Base-by-base conservation (phyloP, 306 rosid genomes). In the Cicer bijugum region DNA sequence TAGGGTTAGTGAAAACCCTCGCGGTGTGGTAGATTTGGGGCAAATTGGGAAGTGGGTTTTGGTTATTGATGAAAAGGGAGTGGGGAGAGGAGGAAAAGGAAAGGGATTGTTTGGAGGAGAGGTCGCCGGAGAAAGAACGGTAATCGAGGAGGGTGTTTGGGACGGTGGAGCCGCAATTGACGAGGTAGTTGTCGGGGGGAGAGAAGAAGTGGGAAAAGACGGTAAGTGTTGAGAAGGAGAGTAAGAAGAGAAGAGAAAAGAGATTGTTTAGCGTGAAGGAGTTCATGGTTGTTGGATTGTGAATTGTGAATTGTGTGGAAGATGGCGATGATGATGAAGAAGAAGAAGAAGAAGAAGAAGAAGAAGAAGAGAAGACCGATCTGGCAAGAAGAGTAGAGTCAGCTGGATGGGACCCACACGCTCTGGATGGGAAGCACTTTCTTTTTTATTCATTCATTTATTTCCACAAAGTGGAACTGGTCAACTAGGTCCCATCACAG, bases 151-250 rank as follows among this genome's bases (percentile, higher is more conserved):
- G 71, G 80, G 91, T 79, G 79, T 85, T 70, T 28, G 79, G 58
- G 2, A 9, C 71, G 23, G 83, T 6, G 78, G 97, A 87, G 33
- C 98, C 98, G 81, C 92, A 89, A 62, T 94, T 82, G 90, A 91
- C 7, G 88, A 94, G 97, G 79, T 87, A 84, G 89, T 81, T 86
- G 74, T 91, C 96, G 57, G 76, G n/a, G 14, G 98, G 98, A 23
- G 91, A 85, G 85, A 91, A 91, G 58, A 60, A 48, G 84, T 62
- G 82, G 53, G 92, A 87, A 19, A 50, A 38, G 37, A 75, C 50
- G 9, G 83, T 53, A 12, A 74, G 33, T 1, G 86, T 40, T 8
- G 2, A 52, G 74, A 78, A 80, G 80, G 83, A 82, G 6, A 91
- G 77, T 1, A 86, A 7, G 28, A 78, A 65, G 71, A 79, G 65